Conservation (phyloP, 1,284 basidiomycete genomes). For the Ceratobasidium sp. region DNA sequence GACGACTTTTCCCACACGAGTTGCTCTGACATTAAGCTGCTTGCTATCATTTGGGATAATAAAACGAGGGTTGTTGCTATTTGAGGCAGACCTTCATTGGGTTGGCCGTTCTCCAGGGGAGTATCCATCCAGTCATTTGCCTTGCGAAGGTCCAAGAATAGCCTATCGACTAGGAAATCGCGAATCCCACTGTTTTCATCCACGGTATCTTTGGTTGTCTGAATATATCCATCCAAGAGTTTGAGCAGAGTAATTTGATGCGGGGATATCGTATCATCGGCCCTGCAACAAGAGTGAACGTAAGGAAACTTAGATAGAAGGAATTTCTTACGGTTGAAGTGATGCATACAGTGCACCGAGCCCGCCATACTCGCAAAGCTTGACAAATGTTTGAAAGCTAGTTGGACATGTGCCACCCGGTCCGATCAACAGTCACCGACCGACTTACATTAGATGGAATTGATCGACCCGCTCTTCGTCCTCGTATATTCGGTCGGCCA, state of each 20-base stretch:
- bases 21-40: conserved; percentile 1
- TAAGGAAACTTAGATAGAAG: neutral
- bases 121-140: conserved; percentile 7
- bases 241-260: conserved; percentile 87
- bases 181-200: neutral
- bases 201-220: conserved; percentile 46
- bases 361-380: conserved; percentile 51
- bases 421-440: conserved; percentile 36
- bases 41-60: conserved; percentile 59
- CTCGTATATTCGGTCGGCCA: conserved; percentile 38
- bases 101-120: neutral
- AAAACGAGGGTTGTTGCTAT: conserved; percentile 82
- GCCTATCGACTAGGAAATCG: neutral
- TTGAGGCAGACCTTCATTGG: conserved; percentile 70
- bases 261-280: conserved; percentile 77
- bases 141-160: neutral
- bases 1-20: conserved; percentile 63
- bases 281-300: conserved; percentile 52
- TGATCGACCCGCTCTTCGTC: conserved; percentile 19
- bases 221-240: conserved; percentile 80
- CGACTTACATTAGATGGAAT: conserved; percentile 26
- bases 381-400: conserved; percentile 55
- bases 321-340: conserved; percentile 51
- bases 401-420: conserved; percentile 44
- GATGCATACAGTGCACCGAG: conserved; percentile 50